Evolutionary conservation across 768 basidiomycete genomes (phyloP).

Genomic region (Chiua virens): DNA sequence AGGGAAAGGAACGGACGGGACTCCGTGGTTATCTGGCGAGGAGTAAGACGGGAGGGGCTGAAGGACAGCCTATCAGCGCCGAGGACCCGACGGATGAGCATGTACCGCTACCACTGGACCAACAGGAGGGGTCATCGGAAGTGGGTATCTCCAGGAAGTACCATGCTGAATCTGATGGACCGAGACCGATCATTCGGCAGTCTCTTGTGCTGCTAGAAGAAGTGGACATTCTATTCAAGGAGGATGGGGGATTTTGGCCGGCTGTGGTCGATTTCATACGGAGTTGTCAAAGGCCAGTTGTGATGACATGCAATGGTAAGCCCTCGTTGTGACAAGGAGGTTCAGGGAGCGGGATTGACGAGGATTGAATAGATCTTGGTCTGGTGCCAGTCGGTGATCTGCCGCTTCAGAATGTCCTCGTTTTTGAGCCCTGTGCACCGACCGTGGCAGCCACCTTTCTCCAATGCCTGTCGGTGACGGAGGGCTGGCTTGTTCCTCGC

Average conservation of each 20-base stretch:
- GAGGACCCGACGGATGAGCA: constrained; percentile 11
- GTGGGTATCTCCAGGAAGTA: background rate
- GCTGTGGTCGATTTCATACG: constrained; percentile 79
- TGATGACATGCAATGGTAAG: constrained; percentile 93
- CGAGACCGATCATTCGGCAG: constrained; percentile 54
- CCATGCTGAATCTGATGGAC: constrained; percentile 10
- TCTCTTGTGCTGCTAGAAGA: constrained; percentile 92
- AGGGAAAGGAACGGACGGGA: constrained; percentile 9
- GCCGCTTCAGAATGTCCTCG: constrained; percentile 70
- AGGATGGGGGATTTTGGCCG: constrained; percentile 85
- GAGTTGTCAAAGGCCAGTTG: constrained; percentile 82
- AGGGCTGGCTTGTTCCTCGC: constrained; percentile 49
- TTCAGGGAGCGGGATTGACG: constrained; percentile 1
- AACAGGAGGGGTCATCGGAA: background rate
- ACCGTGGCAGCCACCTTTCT: constrained; percentile 66
- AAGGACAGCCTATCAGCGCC: constrained; percentile 21
- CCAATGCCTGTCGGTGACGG: constrained; percentile 55
- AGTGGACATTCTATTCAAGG: constrained; percentile 89
- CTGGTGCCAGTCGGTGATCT: constrained; percentile 72
- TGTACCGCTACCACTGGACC: constrained; percentile 1
- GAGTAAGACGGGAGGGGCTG: constrained; percentile 16
- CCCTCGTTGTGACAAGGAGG: constrained; percentile 5
- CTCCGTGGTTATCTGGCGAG: constrained; percentile 18
- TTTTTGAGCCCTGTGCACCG: constrained; percentile 60
- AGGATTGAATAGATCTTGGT: constrained; percentile 53